Conservation (phyloP, 441 rosid genomes). For the Erodium moschatum region DNA sequence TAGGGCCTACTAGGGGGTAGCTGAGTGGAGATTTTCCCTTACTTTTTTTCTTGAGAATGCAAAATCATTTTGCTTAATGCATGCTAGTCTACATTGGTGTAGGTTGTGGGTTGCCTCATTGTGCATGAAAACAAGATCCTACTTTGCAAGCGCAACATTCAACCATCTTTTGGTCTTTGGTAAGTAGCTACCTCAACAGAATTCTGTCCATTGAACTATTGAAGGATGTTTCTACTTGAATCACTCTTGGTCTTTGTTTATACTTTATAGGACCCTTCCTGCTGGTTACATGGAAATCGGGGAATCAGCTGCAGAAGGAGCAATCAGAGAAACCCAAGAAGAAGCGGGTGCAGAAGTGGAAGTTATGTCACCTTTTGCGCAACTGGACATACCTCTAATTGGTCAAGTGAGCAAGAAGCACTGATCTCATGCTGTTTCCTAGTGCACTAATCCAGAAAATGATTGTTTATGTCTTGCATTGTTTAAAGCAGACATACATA, state of each 20-base stretch:
- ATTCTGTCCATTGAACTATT: no score
- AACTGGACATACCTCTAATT: conserved; percentile 83
- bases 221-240: no score
- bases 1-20: no score
- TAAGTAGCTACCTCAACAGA: conserved; percentile 22
- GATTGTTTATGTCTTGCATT: conserved; percentile 37
- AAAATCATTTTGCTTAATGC: conserved; percentile 8
- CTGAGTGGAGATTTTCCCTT: no score
- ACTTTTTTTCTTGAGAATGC: not conserved
- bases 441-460: conserved; percentile 6
- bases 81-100: conserved; percentile 17
- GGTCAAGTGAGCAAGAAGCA: conserved; percentile 50
- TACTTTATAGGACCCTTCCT: conserved; percentile 73
- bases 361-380: conserved; percentile 83
- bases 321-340: conserved; percentile 90
- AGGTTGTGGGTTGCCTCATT: conserved; percentile 96
- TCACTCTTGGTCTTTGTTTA: not conserved
- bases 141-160: conserved; percentile 89
- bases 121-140: conserved; percentile 76
- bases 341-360: conserved; percentile 88
- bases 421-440: conserved; percentile 14
- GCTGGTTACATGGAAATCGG: conserved; percentile 96
- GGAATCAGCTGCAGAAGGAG: conserved; percentile 91
- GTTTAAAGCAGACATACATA: conserved; percentile 61
- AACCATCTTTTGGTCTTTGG: conserved; percentile 91